A percentile compares a stretch with the other conserved stretches of the same genome.
Evolutionary conservation across 768 basidiomycete species (phyloP).

Genomic region (Russula emetica): DNA sequence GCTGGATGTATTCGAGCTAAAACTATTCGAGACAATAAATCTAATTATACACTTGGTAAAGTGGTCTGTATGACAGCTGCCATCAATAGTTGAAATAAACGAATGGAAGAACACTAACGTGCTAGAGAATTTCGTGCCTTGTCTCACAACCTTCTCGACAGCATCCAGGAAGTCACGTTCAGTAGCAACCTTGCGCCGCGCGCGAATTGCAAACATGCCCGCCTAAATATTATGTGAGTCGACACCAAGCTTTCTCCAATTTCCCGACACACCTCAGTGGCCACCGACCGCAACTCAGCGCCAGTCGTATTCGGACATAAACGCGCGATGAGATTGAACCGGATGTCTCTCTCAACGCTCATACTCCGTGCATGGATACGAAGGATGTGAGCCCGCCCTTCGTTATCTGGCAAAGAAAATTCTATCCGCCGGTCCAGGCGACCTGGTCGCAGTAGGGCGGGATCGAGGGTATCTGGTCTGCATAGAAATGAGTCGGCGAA

Average conservation of each 20-base stretch:
- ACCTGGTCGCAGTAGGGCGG: slow-evolving; percentile 91
- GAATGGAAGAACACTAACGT: slow-evolving; percentile 58
- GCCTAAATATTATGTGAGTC: slow-evolving; percentile 48
- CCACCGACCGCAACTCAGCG: slow-evolving; percentile 95
- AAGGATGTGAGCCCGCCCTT: slow-evolving; percentile 94
- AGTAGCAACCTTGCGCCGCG: slow-evolving; percentile 91
- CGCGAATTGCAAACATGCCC: slow-evolving; percentile 99
- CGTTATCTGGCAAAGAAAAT: slow-evolving; percentile 90
- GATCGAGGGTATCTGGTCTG: slow-evolving; percentile 97
- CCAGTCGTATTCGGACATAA: slow-evolving; percentile 98
- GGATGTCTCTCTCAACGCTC: slow-evolving; percentile 95
- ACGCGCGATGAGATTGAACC: slow-evolving; percentile 94
- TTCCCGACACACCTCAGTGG: slow-evolving; percentile 72
- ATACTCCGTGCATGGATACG: slow-evolving; percentile 97
- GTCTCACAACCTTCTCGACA: slow-evolving; percentile 96
- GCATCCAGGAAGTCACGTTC: slow-evolving; percentile 97
- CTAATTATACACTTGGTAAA: slow-evolving; percentile 95
- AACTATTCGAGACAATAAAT: slow-evolving; percentile 14
- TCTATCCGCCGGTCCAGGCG: slow-evolving; percentile 96
- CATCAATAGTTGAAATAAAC: slow-evolving; percentile 16
- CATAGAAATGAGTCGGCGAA: slow-evolving; percentile 10
- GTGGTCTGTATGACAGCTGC: slow-evolving; percentile 47
- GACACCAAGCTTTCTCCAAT: neutral
- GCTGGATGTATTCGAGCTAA: neutral
- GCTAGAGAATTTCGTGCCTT: slow-evolving; percentile 97